Evolutionary conservation across 768 basidiomycete species (phyloP).

Genomic region (Podaxis sp.): DNA sequence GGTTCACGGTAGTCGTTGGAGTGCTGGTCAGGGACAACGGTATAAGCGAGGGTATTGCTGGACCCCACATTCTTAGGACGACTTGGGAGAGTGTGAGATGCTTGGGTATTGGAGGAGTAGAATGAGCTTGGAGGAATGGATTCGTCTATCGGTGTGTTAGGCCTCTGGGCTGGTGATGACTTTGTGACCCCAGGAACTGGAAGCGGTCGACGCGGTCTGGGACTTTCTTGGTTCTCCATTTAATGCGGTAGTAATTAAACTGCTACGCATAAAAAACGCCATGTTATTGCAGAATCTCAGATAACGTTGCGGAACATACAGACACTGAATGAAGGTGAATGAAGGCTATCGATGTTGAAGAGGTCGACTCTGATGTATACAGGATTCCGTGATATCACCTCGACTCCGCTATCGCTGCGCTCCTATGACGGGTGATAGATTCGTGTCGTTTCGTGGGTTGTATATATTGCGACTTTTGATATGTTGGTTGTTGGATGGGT

Average conservation of each 20-base stretch:
- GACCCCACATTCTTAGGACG: conserved; percentile 40
- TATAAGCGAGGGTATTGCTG: conserved; percentile 32
- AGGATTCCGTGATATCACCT: neutral
- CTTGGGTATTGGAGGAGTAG: conserved; percentile 26
- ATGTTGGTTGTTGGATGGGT: neutral
- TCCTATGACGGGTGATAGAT: neutral
- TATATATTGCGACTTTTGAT: neutral
- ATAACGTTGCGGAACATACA: conserved; percentile 10
- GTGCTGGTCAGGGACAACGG: conserved; percentile 25
- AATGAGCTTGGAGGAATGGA: conserved; percentile 21
- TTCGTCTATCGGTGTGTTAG: conserved; percentile 35
- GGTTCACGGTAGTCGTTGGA: conserved; percentile 47
- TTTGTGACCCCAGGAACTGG: conserved; percentile 36
- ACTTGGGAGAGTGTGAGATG: conserved; percentile 33
- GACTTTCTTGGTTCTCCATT: conserved; percentile 48
- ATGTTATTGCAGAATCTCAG: neutral
- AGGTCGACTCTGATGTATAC: neutral
- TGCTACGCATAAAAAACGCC: neutral
- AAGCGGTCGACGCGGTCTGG: conserved; percentile 41
- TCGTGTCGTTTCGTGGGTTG: neutral
- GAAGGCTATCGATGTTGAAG: conserved; percentile 6
- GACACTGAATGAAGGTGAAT: conserved; percentile 5
- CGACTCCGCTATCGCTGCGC: neutral
- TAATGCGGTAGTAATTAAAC: neutral
- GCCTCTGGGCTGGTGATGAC: conserved; percentile 27